Evolutionary conservation across 768 basidiomycete genomes (phyloP).

Genomic region (Lactarius sp.): DNA sequence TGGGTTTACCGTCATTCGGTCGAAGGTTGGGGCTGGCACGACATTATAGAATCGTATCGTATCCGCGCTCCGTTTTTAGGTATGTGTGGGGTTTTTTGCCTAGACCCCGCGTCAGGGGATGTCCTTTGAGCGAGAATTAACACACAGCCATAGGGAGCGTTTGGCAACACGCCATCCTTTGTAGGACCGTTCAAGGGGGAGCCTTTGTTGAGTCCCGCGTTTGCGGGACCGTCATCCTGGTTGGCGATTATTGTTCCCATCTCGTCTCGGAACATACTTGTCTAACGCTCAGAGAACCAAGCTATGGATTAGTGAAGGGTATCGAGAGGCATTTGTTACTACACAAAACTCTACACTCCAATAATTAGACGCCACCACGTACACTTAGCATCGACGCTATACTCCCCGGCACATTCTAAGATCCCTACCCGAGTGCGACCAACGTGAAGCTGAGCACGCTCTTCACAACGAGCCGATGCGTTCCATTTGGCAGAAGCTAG

Average conservation of each 20-base stretch:
- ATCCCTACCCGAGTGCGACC: too few species aligned
- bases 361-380: too few species aligned
- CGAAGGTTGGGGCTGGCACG: conserved; percentile 23
- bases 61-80: not conserved
- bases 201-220: not conserved
- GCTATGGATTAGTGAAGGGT: not conserved
- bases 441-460: too few species aligned
- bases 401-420: too few species aligned
- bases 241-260: not conserved
- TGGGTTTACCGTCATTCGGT: conserved; percentile 58
- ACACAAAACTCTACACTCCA: not conserved
- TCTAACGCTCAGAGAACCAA: not conserved
- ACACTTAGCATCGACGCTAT: too few species aligned
- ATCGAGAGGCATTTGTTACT: not conserved
- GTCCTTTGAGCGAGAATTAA: not conserved
- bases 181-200: not conserved
- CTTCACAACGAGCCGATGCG: too few species aligned
- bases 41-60: not conserved
- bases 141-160: not conserved
- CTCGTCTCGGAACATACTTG: not conserved
- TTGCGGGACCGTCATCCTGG: not conserved
- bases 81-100: not conserved
- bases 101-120: too few species aligned
- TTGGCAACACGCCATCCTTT: too few species aligned
- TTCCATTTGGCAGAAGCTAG: too few species aligned